Evolutionary conservation across 345 rosid genomes (phyloP).

Genomic region (Gynandropsis gynandra): DNA sequence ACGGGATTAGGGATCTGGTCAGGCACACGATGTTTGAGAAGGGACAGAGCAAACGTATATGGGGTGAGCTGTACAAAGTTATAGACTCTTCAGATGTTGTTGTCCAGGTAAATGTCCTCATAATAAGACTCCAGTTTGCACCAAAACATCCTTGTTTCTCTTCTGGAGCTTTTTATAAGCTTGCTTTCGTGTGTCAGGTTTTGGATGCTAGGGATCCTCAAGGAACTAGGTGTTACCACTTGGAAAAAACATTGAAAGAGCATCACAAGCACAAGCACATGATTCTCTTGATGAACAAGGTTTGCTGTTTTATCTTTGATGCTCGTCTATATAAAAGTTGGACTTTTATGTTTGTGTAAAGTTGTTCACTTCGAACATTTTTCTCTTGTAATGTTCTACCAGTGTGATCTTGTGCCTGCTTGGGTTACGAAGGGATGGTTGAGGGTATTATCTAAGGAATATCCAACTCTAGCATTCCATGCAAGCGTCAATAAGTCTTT

Average conservation of each 20-base stretch:
- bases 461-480: constrained; percentile 95
- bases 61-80: constrained; percentile 99
- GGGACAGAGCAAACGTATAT: constrained; percentile 97
- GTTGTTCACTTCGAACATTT: background rate
- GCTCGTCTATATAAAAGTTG: background rate
- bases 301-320: constrained; percentile 19
- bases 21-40: constrained; percentile 96
- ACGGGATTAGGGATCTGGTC: constrained; percentile 83
- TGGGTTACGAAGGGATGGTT: constrained; percentile 98
- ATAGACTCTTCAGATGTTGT: constrained; percentile 93
- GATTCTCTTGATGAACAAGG: constrained; percentile 93
- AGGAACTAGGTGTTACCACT: constrained; percentile 84
- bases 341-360: constrained; percentile 5
- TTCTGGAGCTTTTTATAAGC: constrained; percentile 1
- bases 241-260: constrained; percentile 88
- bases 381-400: background rate
- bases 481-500: constrained; percentile 87
- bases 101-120: constrained; percentile 58
- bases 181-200: constrained; percentile 40
- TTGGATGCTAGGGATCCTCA: constrained; percentile 95
- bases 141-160: background rate
- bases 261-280: constrained; percentile 84
- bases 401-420: constrained; percentile 97
- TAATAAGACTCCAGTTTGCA: background rate
- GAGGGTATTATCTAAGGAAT: constrained; percentile 74